Base-by-base conservation (phyloP, 2,329 filamentous ascomycete genomes). In the Fonsecaea nubica region DNA sequence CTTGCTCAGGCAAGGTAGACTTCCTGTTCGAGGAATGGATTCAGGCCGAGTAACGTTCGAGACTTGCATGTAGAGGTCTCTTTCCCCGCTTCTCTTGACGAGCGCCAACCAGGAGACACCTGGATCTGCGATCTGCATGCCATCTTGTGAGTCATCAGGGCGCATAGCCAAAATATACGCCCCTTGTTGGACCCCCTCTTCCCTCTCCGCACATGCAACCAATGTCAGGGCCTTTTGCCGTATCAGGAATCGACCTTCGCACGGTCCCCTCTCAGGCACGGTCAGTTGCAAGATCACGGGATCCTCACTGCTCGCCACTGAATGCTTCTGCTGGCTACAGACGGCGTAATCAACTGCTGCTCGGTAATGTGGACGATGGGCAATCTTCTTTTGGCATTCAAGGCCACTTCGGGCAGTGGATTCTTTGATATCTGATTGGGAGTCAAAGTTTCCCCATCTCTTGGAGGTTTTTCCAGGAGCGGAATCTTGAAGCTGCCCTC, bases 1-100 rank as follows among this genome's bases (percentile, higher is more conserved):
- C 48, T 36, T 21, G 13, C 10, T 53, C 33, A 35, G 33, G 58
- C 2, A 40, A 40, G 4, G 3, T 32, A 54, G 45, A 61, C 45
- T 61, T 61, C 58, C 58, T 54, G 7, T 53, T 54, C 35, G 12
- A 40, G 58, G 8, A 50, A 61, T 15, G 48, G 45, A 42, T 53
- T 18, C 3, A 18, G 7, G 15, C 21, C 7, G 2, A 35, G 45
- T 10, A 35, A 42, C 8, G 12, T 33, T 36, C 45, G 15, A 61
- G 21, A 61, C 38, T 52, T 48, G n/a, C 6, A 12, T 10, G 25
- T 25, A 21, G 25, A n/a, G 4, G 40, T 18, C 40, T 45, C 1
- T 36, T 35, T 40, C 57, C 40, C 32, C 57, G 45, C 45, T 30
- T 21, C 45, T 15, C 30, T 50, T 50, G 5, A 50, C 45, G 21